Evolutionary conservation across 306 rosid genomes (phyloP).

Genomic region (Quercus dentata): DNA sequence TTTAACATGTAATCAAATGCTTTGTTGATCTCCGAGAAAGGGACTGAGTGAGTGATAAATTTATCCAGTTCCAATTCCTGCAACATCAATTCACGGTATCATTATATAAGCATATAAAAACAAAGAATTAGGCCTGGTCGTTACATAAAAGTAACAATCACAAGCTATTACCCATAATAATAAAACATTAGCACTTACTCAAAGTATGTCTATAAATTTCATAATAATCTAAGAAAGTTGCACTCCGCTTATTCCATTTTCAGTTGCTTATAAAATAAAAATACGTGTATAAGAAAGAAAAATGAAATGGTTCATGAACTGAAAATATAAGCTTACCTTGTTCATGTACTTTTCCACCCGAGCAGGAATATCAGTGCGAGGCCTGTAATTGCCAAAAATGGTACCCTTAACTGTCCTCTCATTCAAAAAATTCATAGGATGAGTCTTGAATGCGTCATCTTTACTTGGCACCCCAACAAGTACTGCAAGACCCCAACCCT

Average conservation of each 20-base stretch:
- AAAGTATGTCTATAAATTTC: no score
- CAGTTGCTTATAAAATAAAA: no score
- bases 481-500: slow-evolving; percentile 98
- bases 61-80: slow-evolving; percentile 42
- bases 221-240: no score
- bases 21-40: slow-evolving; percentile 75
- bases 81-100: background rate
- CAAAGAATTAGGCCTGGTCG: background rate
- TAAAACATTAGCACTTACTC: background rate
- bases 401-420: slow-evolving; percentile 94
- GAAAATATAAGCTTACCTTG: slow-evolving; percentile 20
- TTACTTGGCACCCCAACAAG: slow-evolving; percentile 87
- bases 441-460: slow-evolving; percentile 81
- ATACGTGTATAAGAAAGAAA: background rate
- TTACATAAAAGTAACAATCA: background rate
- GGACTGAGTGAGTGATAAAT: slow-evolving; percentile 63
- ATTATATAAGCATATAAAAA: background rate
- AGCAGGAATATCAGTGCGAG: slow-evolving; percentile 66
- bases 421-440: slow-evolving; percentile 63
- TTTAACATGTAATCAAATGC: slow-evolving; percentile 70
- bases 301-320: background rate
- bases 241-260: no score
- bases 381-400: slow-evolving; percentile 86
- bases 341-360: slow-evolving; percentile 80
- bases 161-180: no score